Conservation (phyloP, 768 basidiomycete genomes). For the Cytidiella melzeri region DNA sequence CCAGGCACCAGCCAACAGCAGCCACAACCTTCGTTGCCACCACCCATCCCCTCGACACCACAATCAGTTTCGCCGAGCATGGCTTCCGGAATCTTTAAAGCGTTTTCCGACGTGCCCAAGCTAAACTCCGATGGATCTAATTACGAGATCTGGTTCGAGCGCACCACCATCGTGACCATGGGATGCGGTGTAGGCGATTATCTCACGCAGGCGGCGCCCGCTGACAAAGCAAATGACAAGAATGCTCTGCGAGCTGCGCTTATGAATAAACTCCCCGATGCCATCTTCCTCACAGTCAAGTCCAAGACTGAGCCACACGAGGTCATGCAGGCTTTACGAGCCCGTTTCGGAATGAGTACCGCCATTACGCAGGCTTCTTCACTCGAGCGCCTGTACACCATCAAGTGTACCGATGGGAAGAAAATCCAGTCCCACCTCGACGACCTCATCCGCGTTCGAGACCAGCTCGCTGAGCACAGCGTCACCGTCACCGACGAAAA, state of each 20-base stretch:
- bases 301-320: background rate
- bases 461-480: background rate
- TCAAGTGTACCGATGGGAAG: background rate
- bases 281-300: background rate
- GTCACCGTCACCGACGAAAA: background rate
- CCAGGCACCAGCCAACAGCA: too few relatives aligned
- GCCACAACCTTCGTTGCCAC: too few relatives aligned
- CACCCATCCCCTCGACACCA: too few relatives aligned
- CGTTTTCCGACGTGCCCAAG: background rate
- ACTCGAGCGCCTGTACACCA: background rate
- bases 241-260: background rate
- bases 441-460: background rate
- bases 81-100: too few relatives aligned
- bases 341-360: constrained; percentile 2
- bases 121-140: background rate
- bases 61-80: too few relatives aligned
- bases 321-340: background rate
- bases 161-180: background rate
- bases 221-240: background rate
- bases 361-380: background rate
- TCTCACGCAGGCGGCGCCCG: too few relatives aligned
- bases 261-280: background rate
- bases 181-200: too few relatives aligned
- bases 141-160: background rate
- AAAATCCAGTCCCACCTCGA: constrained; percentile 1